Percentiles rank a stretch among this genome's conserved stretches.
These are phyloP conservation scores for Colletotrichum trifolii DNA, from an alignment of 2,329 filamentous ascomycete species.

Conservation along the genomic window DNA sequence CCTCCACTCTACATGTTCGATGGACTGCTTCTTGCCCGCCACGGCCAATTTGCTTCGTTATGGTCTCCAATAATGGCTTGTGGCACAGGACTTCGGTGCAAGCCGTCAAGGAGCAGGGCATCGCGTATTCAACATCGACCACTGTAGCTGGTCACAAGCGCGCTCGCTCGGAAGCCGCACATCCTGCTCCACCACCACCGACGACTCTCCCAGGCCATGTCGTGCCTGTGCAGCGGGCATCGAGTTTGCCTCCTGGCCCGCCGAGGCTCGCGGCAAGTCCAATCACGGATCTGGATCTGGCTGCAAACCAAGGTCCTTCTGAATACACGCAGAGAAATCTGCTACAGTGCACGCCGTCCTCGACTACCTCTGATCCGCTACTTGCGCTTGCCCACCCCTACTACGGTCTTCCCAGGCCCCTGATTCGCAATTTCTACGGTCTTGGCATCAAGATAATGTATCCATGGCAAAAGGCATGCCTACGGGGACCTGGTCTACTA, in stretches of 20 bases:
- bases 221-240: conserved; percentile 48
- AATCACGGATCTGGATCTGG: conserved; percentile 52
- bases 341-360: conserved; percentile 65
- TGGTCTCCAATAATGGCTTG: conserved; percentile 54
- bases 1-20: conserved; percentile 1
- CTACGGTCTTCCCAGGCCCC: conserved; percentile 69
- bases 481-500: conserved; percentile 74
- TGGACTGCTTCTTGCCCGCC: conserved; percentile 10
- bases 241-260: conserved; percentile 46
- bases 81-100: conserved; percentile 64
- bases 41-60: conserved; percentile 38
- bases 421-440: conserved; percentile 72
- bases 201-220: conserved; percentile 12
- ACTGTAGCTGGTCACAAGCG: conserved; percentile 63
- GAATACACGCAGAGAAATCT: conserved; percentile 68
- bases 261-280: conserved; percentile 54
- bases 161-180: conserved; percentile 26
- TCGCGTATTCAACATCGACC: conserved; percentile 51
- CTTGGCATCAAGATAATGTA: conserved; percentile 81
- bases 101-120: conserved; percentile 52
- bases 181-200: conserved; percentile 17
- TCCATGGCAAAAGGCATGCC: conserved; percentile 81
- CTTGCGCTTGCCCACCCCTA: conserved; percentile 71
- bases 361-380: conserved; percentile 59
- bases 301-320: conserved; percentile 45